A percentile compares a stretch with the other conserved stretches of the same genome.
These are phyloP conservation scores for Cnidoscolus chayamansa DNA, from an alignment of 441 rosid species.

Conservation along the genomic window DNA sequence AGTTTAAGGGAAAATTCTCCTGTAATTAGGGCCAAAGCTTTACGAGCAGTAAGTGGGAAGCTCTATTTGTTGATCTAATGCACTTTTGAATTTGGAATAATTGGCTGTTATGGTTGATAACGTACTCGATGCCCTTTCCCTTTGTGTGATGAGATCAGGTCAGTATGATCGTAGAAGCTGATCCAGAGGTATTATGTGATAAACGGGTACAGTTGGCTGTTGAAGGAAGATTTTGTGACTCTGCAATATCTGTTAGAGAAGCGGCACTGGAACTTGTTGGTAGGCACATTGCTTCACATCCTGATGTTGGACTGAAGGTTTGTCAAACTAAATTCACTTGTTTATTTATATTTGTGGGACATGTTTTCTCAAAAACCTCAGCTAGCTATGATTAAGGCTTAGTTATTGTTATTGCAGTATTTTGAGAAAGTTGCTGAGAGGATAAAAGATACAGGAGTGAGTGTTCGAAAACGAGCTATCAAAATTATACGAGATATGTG, in stretches of 20 bases:
- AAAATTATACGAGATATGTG: conserved; percentile 98
- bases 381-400: no score
- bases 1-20: conserved; percentile 98
- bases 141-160: conserved; percentile 61
- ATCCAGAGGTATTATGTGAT: conserved; percentile 94
- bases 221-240: conserved; percentile 99
- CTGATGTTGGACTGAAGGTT: conserved; percentile 96
- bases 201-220: conserved; percentile 95
- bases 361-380: not conserved
- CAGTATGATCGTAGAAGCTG: conserved; percentile 94
- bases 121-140: conserved; percentile 9
- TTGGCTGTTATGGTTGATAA: conserved; percentile 20
- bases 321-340: conserved; percentile 18
- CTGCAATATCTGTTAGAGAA: conserved; percentile 98
- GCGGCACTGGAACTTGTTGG: conserved; percentile 99
- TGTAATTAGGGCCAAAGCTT: conserved; percentile 91
- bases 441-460: conserved; percentile 98
- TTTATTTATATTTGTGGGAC: conserved; percentile 15
- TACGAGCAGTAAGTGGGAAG: conserved; percentile 75
- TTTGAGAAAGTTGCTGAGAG: conserved; percentile 98
- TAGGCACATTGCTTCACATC: conserved; percentile 96
- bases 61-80: conserved; percentile 18
- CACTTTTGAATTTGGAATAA: conserved; percentile 17
- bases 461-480: conserved; percentile 96
- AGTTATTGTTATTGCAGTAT: conserved; percentile 47